phyloP scores from a whole-genome alignment of 2,329 filamentous ascomycete genomes.

The Fusarium newnesense region DNA sequence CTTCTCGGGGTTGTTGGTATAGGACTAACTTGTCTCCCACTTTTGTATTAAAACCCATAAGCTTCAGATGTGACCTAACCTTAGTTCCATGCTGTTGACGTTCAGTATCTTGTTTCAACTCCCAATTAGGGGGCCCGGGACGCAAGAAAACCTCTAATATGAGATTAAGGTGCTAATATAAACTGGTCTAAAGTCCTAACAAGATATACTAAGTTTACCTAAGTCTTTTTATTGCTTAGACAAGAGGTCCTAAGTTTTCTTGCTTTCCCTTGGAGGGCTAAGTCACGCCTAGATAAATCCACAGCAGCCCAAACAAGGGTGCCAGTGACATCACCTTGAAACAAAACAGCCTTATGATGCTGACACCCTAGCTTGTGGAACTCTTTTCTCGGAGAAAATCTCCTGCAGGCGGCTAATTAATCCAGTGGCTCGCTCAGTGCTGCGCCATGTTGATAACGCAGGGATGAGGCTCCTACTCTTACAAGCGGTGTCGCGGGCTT shows the following conservation, averaged over 20 bases:
- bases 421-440: not conserved
- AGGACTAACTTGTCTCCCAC: accelerated
- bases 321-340: not conserved
- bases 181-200: no score
- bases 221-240: no score
- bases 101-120: not conserved
- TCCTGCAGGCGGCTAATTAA: not conserved
- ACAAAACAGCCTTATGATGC: not conserved
- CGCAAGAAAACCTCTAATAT: no score
- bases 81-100: accelerated
- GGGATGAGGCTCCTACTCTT: not conserved
- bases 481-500: not conserved
- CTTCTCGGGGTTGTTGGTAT: not conserved
- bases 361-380: no score
- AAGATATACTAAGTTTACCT: no score
- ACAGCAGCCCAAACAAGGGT: no score
- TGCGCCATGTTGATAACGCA: not conserved
- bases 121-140: no score
- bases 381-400: not conserved
- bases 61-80: accelerated
- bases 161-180: no score
- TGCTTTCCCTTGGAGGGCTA: no score
- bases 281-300: accelerated
- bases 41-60: accelerated
- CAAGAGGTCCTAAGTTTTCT: no score